These are phyloP conservation scores for Solanum aculeatissimum DNA, from an alignment of 305 asterid species.

Conservation along the genomic window DNA sequence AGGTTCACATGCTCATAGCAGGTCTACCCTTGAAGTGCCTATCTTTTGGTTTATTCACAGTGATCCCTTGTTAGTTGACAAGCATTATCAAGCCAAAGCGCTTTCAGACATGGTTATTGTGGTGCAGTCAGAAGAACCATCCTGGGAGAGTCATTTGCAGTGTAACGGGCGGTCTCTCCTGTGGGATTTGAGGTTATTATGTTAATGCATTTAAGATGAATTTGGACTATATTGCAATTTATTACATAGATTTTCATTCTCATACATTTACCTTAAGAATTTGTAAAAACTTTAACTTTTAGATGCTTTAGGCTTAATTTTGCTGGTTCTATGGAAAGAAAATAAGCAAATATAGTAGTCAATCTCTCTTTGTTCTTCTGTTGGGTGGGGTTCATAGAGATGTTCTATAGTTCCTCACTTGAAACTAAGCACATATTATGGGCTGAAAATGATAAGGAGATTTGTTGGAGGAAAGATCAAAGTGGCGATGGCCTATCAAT, in stretches of 20 bases:
- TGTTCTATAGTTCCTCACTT: neutral
- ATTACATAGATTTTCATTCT: neutral
- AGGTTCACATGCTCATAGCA: conserved; percentile 92
- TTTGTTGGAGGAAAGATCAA: neutral
- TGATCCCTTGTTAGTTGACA: conserved; percentile 87
- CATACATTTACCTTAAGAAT: neutral
- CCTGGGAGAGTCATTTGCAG: conserved; percentile 98
- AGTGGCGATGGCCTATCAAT: neutral
- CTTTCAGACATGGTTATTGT: conserved; percentile 97
- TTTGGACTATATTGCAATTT: neutral
- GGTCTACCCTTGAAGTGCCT: conserved; percentile 92
- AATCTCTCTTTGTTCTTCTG: neutral
- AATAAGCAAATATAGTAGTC: neutral
- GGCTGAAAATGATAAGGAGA: neutral
- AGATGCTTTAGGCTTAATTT: neutral
- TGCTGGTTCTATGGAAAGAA: neutral
- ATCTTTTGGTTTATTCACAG: conserved; percentile 92
- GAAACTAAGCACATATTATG: neutral
- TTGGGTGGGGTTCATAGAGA: neutral
- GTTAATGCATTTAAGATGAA: conserved; percentile 1
- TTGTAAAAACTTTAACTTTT: neutral
- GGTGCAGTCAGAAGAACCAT: conserved; percentile 91
- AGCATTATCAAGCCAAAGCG: conserved; percentile 92
- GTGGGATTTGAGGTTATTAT: conserved; percentile 78
- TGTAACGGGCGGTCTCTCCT: conserved; percentile 82